Base-by-base conservation (phyloP, 2,329 filamentous ascomycete genomes). In the Pseudophaeomoniella oleicola region DNA sequence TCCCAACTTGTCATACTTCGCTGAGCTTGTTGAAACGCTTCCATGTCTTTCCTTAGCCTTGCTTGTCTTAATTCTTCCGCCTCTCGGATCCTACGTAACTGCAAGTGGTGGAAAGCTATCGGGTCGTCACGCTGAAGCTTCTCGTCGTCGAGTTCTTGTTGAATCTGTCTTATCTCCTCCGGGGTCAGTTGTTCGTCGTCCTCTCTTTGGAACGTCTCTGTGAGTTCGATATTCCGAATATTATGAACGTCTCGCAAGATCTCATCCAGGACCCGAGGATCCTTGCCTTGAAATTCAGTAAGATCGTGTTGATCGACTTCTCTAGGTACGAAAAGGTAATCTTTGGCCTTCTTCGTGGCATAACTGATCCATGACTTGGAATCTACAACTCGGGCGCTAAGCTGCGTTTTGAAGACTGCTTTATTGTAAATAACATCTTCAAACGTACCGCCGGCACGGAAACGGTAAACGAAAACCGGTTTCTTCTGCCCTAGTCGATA, bases 401-500 rank as follows among this genome's bases (percentile, higher is more conserved):
- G 65, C 51, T 90, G 82, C 19, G 69, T 77, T 56, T 94, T 94
- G 69, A 86, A 93, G 2, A 92, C 63, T 2, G 78, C 69, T 42
- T 73, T 75, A 54, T 83, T 80, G 46, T 86, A 75, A 33, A 92
- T 60, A 6, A 69, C 67, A 30, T 79, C 72, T 53, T 94, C 86
- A 46, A 80, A 86, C 0, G 85, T 90, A 2, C 85, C 86, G 2
- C 76, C 82, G 9, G 75, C 64, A 16, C 86, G 63, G 42, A 94
- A 75, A 13, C 81, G 79, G 57, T 94, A 94, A 2, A 94, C 85
- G 50, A 72, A 87, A 1, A 93, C 86, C 1, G 71, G 67, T 47
- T 87, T 90, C 27, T 60, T 63, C 55, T 94, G 87, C 0, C 86
- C 85, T 19, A 94, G 71, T 1, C 87, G 81, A 55, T 90, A 94